Evolutionary conservation across 495 filamentous ascomycete genomes (phyloP).

Genomic region (Penicillium daleae): DNA sequence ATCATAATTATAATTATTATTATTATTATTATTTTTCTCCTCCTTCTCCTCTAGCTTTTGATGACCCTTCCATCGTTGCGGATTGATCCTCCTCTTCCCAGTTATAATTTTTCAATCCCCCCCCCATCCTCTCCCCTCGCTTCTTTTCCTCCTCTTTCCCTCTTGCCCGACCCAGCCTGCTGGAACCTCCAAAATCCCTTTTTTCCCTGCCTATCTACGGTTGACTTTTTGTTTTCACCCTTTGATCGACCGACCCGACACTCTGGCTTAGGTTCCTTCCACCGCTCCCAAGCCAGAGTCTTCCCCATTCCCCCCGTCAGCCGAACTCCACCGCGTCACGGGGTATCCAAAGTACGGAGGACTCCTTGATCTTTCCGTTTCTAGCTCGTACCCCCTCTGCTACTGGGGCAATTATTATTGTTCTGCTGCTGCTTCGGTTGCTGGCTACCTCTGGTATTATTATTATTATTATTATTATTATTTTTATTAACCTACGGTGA

Average conservation of each 20-base stretch:
- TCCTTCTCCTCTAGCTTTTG: not conserved
- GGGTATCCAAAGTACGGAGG: conserved; percentile 4
- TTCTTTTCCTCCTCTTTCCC: conserved; percentile 10
- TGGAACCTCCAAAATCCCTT: conserved; percentile 9
- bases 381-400: not conserved
- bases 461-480: no score
- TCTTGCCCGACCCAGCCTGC: conserved; percentile 21
- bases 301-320: not conserved
- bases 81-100: conserved; percentile 9
- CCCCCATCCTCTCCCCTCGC: conserved; percentile 14
- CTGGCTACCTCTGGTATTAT: not conserved
- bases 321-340: conserved; percentile 11
- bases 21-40: not conserved
- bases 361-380: not conserved
- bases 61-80: conserved; percentile 3
- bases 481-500: not conserved
- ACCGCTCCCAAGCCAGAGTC: not conserved
- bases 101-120: conserved; percentile 10
- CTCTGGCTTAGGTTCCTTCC: conserved; percentile 29
- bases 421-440: not conserved
- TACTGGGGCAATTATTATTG: no score
- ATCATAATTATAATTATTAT: not conserved
- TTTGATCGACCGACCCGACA: conserved; percentile 30
- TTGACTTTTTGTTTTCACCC: not conserved
- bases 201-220: not conserved